Percentiles rank a stretch among this genome's conserved stretches.
These are phyloP conservation scores for Colletotrichum neosansevieriae DNA, from an alignment of 2,329 filamentous ascomycete genomes.

Conservation along the genomic window DNA sequence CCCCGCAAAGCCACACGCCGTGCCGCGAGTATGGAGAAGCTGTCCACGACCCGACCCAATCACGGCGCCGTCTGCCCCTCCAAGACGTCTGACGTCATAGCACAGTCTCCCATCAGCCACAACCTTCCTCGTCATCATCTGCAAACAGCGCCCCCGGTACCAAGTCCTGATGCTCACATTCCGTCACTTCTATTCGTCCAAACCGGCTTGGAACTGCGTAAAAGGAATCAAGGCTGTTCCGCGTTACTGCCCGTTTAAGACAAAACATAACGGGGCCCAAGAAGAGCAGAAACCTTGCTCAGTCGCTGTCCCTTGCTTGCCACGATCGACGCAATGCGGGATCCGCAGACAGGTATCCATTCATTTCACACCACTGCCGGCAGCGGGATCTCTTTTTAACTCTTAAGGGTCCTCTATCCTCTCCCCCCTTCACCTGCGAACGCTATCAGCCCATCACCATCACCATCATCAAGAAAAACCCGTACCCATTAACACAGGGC, in stretches of 20 bases:
- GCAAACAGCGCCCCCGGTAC: slow-evolving; percentile 34
- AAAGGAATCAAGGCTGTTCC: not conserved
- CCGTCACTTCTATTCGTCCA: slow-evolving; percentile 18
- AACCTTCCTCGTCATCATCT: slow-evolving; percentile 35
- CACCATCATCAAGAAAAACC: not conserved
- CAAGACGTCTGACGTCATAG: slow-evolving; percentile 37
- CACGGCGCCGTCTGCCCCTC: slow-evolving; percentile 4
- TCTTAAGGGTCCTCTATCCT: slow-evolving; percentile 24
- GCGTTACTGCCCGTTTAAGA: not conserved
- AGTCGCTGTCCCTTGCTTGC: slow-evolving; percentile 21
- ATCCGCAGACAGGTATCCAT: slow-evolving; percentile 14
- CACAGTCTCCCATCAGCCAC: slow-evolving; percentile 34
- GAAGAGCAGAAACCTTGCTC: slow-evolving; percentile 7
- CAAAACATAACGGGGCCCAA: slow-evolving; percentile 4
- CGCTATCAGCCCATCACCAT: too few species aligned
- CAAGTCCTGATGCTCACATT: slow-evolving; percentile 26
- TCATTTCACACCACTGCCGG: slow-evolving; percentile 20
- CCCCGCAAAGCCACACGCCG: slow-evolving; percentile 37
- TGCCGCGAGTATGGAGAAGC: slow-evolving; percentile 23
- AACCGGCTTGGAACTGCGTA: not conserved
- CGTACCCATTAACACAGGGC: not conserved
- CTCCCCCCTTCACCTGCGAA: not conserved
- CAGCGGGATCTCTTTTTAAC: slow-evolving; percentile 1
- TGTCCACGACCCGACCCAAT: slow-evolving; percentile 23
- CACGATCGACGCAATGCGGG: slow-evolving; percentile 32